A percentile compares a stretch with the other conserved stretches of the same genome.
phyloP scores from a whole-genome alignment of 768 basidiomycete genomes.

The Mycena kentingensis region DNA sequence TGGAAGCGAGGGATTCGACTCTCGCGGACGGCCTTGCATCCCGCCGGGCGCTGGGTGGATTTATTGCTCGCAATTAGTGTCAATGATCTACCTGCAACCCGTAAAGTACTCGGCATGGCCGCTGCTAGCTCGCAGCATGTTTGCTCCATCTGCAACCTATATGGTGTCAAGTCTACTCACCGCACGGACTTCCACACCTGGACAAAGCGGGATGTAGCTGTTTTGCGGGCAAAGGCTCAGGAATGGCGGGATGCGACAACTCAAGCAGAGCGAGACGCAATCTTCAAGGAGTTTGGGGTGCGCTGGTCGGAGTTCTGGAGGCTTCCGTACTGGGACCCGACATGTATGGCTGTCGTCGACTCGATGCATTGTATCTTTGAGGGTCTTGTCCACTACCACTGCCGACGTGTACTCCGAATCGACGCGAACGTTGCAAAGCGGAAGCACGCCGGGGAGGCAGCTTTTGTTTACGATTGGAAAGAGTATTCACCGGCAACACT shows the following conservation, averaged over 20 bases:
- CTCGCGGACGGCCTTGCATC: not conserved
- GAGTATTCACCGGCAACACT: not conserved
- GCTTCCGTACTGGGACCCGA: constrained; percentile 31
- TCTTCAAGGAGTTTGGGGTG: constrained; percentile 18
- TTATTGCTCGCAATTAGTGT: not conserved
- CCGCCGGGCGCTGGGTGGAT: not conserved
- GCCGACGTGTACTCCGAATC: constrained; percentile 11
- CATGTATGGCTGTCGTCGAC: constrained; percentile 25
- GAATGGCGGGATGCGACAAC: constrained; percentile 1
- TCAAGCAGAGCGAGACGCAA: constrained; percentile 9
- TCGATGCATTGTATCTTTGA: constrained; percentile 32
- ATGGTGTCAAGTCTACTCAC: not conserved
- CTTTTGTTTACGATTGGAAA: not conserved
- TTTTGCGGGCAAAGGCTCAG: constrained; percentile 5
- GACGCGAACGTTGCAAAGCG: not conserved
- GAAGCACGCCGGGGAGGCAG: not conserved
- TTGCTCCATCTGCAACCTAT: constrained; percentile 27
- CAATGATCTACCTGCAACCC: not conserved
- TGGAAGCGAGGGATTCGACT: constrained; percentile 1
- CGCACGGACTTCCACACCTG: constrained; percentile 5
- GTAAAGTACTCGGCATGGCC: constrained; percentile 12
- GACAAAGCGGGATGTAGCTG: constrained; percentile 1
- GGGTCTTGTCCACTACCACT: constrained; percentile 22
- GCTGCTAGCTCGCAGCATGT: constrained; percentile 18
- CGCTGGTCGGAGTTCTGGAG: constrained; percentile 26